Conservation (phyloP, 306 rosid species). For the Mucuna pruriens region DNA sequence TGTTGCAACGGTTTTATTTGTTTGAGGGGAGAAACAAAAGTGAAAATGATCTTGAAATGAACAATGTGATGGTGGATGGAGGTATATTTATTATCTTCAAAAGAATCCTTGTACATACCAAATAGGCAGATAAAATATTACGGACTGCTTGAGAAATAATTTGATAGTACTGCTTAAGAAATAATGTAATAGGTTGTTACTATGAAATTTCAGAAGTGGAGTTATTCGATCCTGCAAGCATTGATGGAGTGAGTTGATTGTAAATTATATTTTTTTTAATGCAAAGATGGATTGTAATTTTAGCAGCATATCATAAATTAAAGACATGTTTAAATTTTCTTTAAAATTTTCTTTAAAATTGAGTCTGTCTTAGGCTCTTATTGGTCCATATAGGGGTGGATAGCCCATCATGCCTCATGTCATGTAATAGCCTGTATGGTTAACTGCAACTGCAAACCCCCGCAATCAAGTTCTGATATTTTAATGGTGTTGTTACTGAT, state of each 20-base stretch:
- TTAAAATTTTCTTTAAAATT: neutral
- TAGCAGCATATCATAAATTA: neutral
- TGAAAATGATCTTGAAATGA: slow-evolving; percentile 3
- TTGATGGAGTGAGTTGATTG: neutral
- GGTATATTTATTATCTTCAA: neutral
- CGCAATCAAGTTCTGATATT: too few relatives aligned
- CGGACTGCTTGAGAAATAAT: too few relatives aligned
- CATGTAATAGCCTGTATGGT: too few relatives aligned
- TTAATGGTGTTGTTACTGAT: too few relatives aligned
- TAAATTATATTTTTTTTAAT: neutral
- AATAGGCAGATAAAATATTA: neutral
- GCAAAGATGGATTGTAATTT: neutral
- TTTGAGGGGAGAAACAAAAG: neutral
- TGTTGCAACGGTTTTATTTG: neutral
- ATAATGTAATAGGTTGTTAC: too few relatives aligned
- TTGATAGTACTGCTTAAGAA: too few relatives aligned
- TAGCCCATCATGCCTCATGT: neutral
- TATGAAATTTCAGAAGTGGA: too few relatives aligned
- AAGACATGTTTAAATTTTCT: neutral
- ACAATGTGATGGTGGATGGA: neutral
- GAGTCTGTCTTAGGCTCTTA: too few relatives aligned
- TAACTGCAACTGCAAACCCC: too few relatives aligned
- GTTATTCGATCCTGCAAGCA: too few relatives aligned
- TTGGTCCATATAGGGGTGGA: too few relatives aligned
- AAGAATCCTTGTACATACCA: neutral